Percentiles rank a stretch among this genome's conserved stretches.
Conservation (phyloP, 371 early-diverging fungal species). For the Sporodiniella umbellata region DNA sequence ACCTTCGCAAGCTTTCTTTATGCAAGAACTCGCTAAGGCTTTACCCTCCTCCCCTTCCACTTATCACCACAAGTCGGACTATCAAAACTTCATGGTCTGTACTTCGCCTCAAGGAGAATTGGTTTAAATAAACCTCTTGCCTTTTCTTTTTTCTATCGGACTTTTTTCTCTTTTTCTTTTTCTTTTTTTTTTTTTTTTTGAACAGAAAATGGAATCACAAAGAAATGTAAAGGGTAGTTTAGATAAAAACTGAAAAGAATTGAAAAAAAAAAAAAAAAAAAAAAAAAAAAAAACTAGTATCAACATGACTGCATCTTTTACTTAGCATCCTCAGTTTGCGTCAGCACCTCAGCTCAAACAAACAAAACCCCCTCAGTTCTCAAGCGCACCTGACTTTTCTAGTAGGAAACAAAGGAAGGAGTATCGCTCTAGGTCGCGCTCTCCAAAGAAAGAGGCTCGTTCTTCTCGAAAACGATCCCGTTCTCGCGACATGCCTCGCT, state of each 20-base stretch:
- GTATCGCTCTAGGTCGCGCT: too few species aligned
- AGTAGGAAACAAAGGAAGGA: too few species aligned
- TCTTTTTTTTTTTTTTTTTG: neutral
- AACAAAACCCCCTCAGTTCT: constrained; percentile 23
- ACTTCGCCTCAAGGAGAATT: neutral
- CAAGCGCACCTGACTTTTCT: constrained; percentile 35
- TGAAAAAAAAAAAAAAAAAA: too few species aligned
- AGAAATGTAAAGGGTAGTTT: neutral
- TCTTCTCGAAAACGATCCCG: constrained; percentile 1
- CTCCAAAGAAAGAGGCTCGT: neutral
- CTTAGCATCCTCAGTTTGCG: too few species aligned
- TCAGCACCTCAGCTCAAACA: constrained; percentile 22
- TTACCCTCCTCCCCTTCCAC: neutral
- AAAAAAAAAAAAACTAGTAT: neutral
- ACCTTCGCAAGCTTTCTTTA: neutral
- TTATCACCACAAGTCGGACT: neutral
- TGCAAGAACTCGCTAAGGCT: neutral
- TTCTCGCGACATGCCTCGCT: too few species aligned
- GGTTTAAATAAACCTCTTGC: neutral
- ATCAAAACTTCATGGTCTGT: too few species aligned
- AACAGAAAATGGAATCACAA: neutral
- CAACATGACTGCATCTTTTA: too few species aligned
- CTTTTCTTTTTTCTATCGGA: too few species aligned
- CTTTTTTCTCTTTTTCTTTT: neutral
- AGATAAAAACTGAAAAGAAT: too few species aligned